Base-by-base conservation (phyloP, 2,329 filamentous ascomycete genomes). In the Alternaria brassicicola region DNA sequence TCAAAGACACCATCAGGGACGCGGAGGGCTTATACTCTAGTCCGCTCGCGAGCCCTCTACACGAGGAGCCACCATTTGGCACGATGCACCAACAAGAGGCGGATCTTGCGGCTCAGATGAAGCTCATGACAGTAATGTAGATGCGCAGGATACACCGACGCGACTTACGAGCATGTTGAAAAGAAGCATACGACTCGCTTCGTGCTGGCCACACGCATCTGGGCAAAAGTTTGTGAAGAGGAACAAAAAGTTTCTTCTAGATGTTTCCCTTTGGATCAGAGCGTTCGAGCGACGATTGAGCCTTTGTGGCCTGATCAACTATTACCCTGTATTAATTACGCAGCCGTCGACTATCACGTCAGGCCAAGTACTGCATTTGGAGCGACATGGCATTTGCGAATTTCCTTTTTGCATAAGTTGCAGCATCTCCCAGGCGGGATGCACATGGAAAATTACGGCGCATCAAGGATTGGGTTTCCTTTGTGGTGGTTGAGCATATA, bases 11-110 rank as follows among this genome's bases (percentile, higher is more conserved):
- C 2, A 67, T 83, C 52, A 76, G 80, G 41, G 79, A 82, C 59
- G 79, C 78, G 15, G 81, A 83, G 68, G 80, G 79, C 21, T 72
- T 82, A 12, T 81, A 82, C 57, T 77, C 76, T 19, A 82, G 79
- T 58, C 80, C 81, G 10, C 67, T 58, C 48, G 72, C 70, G 38
- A 78, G 74, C 55, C 72, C 73, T 38, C 61, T 67, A 57, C 76
- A 78, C 47, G 62, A 68, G 53, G 76, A 77, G 59, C 75, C 76
- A 45, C 71, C 75, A 31, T 75, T 75, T 56, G 68, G 67, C 66
- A 75, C 69, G 51, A 68, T 74, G 17, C 75, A 75, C 47, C 69
- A 72, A 48, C 57, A 69, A 42, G 72, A 77, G 49, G 63, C 72
- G 38, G 75, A 76, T 55, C 58, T 75, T 58, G 64, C 71, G 50